Evolutionary conservation across 805 yeast genomes (phyloP), one percentile per base, ranked within the genome.

Genomic region (Candida ponderosae): DNA sequence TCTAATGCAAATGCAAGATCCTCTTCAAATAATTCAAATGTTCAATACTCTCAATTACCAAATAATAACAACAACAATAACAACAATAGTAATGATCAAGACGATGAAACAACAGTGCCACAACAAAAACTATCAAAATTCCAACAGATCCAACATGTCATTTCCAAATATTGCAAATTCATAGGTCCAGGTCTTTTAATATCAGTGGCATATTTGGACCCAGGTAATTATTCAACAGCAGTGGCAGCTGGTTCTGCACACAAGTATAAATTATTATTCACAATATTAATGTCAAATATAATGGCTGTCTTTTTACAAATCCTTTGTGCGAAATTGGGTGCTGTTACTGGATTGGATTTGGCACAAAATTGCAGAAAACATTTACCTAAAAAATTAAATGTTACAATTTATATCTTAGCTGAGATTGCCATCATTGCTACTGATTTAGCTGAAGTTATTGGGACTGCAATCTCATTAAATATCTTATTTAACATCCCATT

Each of bases 151-250:
- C 32, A 47, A 18, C 19, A 36, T n/a, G 39, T 57, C 2, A 18
- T 65, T 8, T 46, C 52, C 30, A 80, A 79, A 47, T 83, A 79
- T 56, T 59, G 67, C 30, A 60, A 67, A 43, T 84, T 83, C 55
- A 68, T 90, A n/a, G 97, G 97, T 0, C 97, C 97, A 0, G 97
- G 98, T 0, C 64, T 90, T 34, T 82, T 90, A 95, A 95, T 93
- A 2, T 74, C 89, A 5, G 96, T 90, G 26, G 90, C 97, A 0
- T 93, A 89, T 57, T 86, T 93, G 87, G 97, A 90, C 51, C 97
- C 98, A 0, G 98, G 98, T 5, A 90, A 93, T 62, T 90, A 89
- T 60, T 82, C 96, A 29, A 86, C 97, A 1, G 95, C 93, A 9
- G 96, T 90, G 13, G 84, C 93, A 8, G 93, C 94, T 1, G 95